Conservation (phyloP, 148 eudicot species). For the Rhododendron henanense region DNA sequence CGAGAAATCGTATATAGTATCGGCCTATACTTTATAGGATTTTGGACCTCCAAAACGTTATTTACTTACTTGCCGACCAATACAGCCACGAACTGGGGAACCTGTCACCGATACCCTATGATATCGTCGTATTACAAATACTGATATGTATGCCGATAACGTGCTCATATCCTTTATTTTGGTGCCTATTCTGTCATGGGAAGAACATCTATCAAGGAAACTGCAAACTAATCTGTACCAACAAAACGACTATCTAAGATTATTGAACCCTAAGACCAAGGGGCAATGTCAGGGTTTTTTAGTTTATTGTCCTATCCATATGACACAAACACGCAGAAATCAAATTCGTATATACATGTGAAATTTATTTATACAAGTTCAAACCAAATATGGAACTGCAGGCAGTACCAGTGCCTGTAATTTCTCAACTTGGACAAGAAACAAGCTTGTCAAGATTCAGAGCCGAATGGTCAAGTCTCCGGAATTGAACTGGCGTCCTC, state of each 20-base stretch:
- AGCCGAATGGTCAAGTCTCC: neutral
- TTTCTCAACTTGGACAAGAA: slow-evolving; percentile 17
- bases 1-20: neutral
- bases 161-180: neutral
- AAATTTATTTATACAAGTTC: slow-evolving; percentile 4
- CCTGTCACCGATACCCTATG: neutral
- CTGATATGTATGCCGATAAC: neutral
- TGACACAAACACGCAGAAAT: slow-evolving; percentile 7
- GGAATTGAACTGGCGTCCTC: neutral
- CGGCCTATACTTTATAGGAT: neutral
- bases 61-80: neutral
- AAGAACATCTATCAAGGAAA: neutral
- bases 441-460: slow-evolving; percentile 3
- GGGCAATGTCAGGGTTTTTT: neutral
- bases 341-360: slow-evolving; percentile 15
- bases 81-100: neutral
- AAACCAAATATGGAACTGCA: slow-evolving; percentile 7
- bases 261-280: neutral
- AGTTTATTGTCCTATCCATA: neutral
- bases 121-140: neutral
- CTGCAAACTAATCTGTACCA: neutral
- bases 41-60: neutral
- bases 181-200: neutral
- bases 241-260: neutral
- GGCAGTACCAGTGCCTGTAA: slow-evolving; percentile 2